phyloP scores from a whole-genome alignment of 768 basidiomycete genomes.

The Lactarius psammicola region DNA sequence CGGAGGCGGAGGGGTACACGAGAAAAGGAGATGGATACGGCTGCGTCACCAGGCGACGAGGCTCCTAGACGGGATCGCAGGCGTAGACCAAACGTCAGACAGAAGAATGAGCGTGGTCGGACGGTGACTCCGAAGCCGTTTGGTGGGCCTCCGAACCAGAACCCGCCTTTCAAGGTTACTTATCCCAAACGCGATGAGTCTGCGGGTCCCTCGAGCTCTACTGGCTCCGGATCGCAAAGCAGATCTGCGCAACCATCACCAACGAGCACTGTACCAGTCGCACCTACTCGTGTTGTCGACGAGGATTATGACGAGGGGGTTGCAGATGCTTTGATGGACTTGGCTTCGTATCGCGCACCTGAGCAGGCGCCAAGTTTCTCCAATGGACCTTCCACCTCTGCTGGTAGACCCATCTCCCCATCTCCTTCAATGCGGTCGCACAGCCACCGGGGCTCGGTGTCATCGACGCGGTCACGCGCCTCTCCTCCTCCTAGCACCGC shows the following conservation, averaged over 20 bases:
- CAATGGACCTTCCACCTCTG: conserved; percentile 22
- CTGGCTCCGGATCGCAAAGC: conserved; percentile 49
- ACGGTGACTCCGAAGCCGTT: conserved; percentile 48
- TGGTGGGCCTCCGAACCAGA: conserved; percentile 25
- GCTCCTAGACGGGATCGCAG: conserved; percentile 57
- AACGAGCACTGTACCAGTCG: conserved; percentile 55
- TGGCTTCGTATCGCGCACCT: conserved; percentile 39
- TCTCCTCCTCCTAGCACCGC: conserved; percentile 49
- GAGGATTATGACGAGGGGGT: conserved; percentile 95
- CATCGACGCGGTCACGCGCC: conserved; percentile 60
- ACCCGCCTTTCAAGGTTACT: conserved; percentile 30
- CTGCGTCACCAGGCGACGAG: conserved; percentile 34
- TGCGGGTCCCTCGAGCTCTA: conserved; percentile 66
- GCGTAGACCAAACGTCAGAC: conserved; percentile 42
- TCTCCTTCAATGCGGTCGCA: conserved; percentile 46
- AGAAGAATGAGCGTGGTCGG: conserved; percentile 47
- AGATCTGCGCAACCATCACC: conserved; percentile 74
- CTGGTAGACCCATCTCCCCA: conserved; percentile 24
- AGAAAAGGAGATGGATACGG: conserved; percentile 28
- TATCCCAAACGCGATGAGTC: conserved; percentile 42
- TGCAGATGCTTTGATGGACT: conserved; percentile 78
- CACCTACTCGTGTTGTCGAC: conserved; percentile 70
- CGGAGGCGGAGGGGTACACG: conserved; percentile 37
- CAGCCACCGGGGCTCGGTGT: conserved; percentile 65
- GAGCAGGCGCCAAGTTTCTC: conserved; percentile 27